These are phyloP conservation scores for Colletotrichum viniferum DNA, from an alignment of 2,329 filamentous ascomycete genomes.

Conservation along the genomic window DNA sequence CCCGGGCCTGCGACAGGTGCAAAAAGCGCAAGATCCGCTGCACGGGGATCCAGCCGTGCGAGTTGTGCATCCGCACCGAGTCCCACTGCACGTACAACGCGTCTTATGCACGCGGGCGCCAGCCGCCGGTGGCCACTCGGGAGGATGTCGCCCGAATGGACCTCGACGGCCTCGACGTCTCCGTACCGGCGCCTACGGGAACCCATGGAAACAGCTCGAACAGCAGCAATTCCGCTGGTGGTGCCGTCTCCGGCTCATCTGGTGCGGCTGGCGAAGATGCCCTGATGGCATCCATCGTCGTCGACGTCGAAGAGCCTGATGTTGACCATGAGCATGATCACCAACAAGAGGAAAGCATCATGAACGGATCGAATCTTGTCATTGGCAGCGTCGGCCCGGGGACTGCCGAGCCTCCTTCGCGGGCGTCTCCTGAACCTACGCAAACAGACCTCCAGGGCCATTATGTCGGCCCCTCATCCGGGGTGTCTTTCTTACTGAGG, in stretches of 20 bases:
- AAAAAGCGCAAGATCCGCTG: slow-evolving; percentile 49
- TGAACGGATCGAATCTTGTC: neutral
- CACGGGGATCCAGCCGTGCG: slow-evolving; percentile 34
- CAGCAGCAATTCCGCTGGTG: neutral
- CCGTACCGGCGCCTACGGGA: neutral
- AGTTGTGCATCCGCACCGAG: slow-evolving; percentile 34
- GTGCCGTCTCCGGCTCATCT: neutral
- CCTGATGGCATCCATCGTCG: neutral
- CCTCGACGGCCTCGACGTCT: slow-evolving; percentile 6
- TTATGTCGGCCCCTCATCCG: slow-evolving; percentile 35
- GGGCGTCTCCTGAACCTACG: slow-evolving; percentile 39
- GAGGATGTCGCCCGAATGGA: slow-evolving; percentile 10
- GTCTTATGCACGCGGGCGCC: slow-evolving; percentile 50
- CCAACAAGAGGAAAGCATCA: neutral
- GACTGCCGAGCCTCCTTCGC: slow-evolving; percentile 47
- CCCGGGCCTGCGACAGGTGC: slow-evolving; percentile 51
- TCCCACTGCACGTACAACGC: slow-evolving; percentile 52
- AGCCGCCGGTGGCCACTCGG: slow-evolving; percentile 39
- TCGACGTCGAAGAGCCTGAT: neutral
- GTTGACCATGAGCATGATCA: neutral
- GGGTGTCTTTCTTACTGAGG: slow-evolving; percentile 32
- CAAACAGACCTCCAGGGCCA: slow-evolving; percentile 35
- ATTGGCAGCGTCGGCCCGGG: neutral
- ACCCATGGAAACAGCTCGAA: neutral
- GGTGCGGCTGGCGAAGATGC: neutral